Percentiles rank a stretch among this genome's conserved stretches.
Conservation (phyloP, 192 early-diverging fungal species). For the Phycomyces blakesleeanus region DNA sequence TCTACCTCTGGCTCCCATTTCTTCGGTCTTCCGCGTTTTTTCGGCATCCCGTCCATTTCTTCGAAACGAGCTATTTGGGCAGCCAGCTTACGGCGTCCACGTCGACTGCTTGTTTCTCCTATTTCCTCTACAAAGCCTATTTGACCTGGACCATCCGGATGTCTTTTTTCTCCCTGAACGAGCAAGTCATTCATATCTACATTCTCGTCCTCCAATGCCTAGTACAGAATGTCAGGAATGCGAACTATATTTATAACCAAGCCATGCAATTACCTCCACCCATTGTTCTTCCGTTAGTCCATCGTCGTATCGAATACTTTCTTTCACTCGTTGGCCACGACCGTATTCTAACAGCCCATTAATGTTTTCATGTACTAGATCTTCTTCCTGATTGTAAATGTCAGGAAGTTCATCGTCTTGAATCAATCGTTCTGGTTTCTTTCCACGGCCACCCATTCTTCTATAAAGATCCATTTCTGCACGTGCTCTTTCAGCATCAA, state of each 20-base stretch:
- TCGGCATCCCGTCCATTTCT: background rate
- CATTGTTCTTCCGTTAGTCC: slow-evolving; percentile 93
- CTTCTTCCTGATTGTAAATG: slow-evolving; percentile 65
- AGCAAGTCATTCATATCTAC: slow-evolving; percentile 59
- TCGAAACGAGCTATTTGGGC: background rate
- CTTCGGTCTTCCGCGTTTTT: slow-evolving; percentile 17
- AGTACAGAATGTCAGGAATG: background rate
- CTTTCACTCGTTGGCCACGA: slow-evolving; percentile 70
- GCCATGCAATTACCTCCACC: slow-evolving; percentile 46
- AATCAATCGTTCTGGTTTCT: slow-evolving; percentile 75
- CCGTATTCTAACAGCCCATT: slow-evolving; percentile 51
- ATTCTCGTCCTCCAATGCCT: slow-evolving; percentile 67
- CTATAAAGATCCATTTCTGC: slow-evolving; percentile 48
- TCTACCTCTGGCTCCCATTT: slow-evolving; percentile 10
- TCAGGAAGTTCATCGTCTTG: slow-evolving; percentile 88
- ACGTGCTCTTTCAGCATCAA: slow-evolving; percentile 71
- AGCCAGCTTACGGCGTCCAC: background rate
- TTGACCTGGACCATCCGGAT: slow-evolving; percentile 8
- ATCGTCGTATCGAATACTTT: slow-evolving; percentile 85
- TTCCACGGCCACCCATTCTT: slow-evolving; percentile 49
- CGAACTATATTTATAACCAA: background rate
- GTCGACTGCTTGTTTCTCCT: background rate
- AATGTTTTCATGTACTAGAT: slow-evolving; percentile 32
- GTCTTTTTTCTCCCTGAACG: slow-evolving; percentile 31
- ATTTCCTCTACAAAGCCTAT: slow-evolving; percentile 9